These are phyloP conservation scores for Taiozyma sp. DNA, from an alignment of 1,139 yeast genomes.

Conservation along the genomic window DNA sequence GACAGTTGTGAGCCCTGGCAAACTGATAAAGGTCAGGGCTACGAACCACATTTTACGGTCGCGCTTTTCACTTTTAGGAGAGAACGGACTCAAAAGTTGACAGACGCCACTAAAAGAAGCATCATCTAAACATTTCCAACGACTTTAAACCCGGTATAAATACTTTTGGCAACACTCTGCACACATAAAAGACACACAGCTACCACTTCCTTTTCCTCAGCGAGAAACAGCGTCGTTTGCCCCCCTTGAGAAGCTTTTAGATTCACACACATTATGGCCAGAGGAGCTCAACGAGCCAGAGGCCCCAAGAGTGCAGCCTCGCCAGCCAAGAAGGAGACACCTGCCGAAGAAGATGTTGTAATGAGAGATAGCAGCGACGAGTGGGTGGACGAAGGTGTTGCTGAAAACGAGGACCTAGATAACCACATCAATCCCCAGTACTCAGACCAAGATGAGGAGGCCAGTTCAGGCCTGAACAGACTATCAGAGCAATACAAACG, in stretches of 20 bases:
- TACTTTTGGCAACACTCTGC: not conserved
- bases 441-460: slow-evolving; percentile 24
- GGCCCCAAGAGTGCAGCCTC: not conserved
- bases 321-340: not conserved
- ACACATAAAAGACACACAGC: not conserved
- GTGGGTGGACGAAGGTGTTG: slow-evolving; percentile 25
- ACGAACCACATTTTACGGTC: not conserved
- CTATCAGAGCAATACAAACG: slow-evolving; percentile 20
- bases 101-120: not conserved
- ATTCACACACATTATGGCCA: not conserved
- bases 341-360: not conserved
- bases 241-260: not conserved
- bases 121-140: not conserved
- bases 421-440: slow-evolving; percentile 13
- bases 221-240: not conserved
- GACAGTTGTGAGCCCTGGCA: not conserved
- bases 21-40: not conserved
- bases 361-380: slow-evolving; percentile 8
- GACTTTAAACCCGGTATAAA: not conserved
- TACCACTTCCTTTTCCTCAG: not conserved
- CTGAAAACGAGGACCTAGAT: slow-evolving; percentile 16
- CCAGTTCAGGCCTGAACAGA: slow-evolving; percentile 18
- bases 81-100: not conserved
- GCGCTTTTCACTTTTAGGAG: not conserved
- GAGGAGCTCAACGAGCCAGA: not conserved